Base-by-base conservation (phyloP, 2,329 filamentous ascomycete species). In the Torrubiella hemipterigena region DNA sequence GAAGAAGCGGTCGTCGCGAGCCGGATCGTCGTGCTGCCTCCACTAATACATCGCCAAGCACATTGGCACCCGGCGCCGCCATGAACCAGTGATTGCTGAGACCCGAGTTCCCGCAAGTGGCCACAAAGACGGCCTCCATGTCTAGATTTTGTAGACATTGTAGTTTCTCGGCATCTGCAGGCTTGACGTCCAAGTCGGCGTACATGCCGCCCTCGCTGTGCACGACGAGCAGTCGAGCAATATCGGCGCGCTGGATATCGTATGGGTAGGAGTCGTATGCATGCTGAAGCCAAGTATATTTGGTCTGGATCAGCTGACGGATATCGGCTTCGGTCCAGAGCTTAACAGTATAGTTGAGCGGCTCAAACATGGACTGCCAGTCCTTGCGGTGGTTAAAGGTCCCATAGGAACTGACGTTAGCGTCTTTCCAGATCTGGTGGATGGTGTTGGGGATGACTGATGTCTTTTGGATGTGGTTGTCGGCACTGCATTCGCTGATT, bases 31-130 rank as follows among this genome's bases (percentile, higher is more conserved):
- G 38, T 15, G 45, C 43, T 7, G 42, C 42, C 17, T 46, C 42
- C 24, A 36, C 32, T 3, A 46, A 33, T 3, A 40, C 30, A 40
- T 38, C 43, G n/a, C 34, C 30, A 2, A 47, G 31, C 7, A 47
- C 41, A 12, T 36, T 26, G 2, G 43, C 40, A 1, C 32, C 37
- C 3, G 23, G 20, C 14, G 38, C 28, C 1, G 40, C 44, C 43
- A 47, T 43, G 40, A 47, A 43, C 34, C 45, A 45, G 38, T 47
- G 44, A 27, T 45, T 47, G 27, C 44, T 47, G 11, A 44, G 13
- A 0, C 43, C 39, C 7, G 14, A 8, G 8, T 31, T 37, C 2
- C 36, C 37, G 1, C 23, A 27, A 1, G 37, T 45, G 1, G 44
- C 32, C 1, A 38, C 39, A n/a, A 47, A 39, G 3, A 41, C 32